A percentile compares a stretch with the other conserved stretches of the same genome.
These are phyloP conservation scores for Trichosporon ovoides DNA, from an alignment of 1,284 basidiomycete species.

Conservation along the genomic window DNA sequence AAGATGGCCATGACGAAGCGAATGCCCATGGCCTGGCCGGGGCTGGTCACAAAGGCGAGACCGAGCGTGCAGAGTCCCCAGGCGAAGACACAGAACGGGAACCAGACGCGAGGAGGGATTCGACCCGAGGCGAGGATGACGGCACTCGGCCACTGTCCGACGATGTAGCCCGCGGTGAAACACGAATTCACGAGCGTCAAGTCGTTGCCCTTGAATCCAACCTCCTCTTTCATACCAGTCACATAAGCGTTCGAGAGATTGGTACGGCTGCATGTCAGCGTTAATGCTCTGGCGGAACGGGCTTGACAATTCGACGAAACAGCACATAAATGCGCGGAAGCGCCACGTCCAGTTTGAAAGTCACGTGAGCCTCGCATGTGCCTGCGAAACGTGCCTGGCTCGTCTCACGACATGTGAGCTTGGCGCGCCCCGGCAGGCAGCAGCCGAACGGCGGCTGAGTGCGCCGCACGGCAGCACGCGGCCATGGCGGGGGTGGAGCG, in stretches of 20 bases:
- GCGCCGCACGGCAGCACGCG: too few relatives aligned
- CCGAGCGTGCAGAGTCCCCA: constrained; percentile 35
- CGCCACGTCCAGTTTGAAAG: too few relatives aligned
- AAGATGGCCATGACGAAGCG: constrained; percentile 36
- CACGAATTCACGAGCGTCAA: constrained; percentile 31
- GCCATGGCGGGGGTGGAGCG: too few relatives aligned
- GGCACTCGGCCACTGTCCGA: constrained; percentile 36
- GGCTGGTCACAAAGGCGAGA: constrained; percentile 23
- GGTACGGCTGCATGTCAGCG: constrained; percentile 1
- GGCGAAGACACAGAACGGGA: constrained; percentile 34
- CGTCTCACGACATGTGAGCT: too few relatives aligned
- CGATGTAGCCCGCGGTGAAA: constrained; percentile 39
- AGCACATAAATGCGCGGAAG: too few relatives aligned
- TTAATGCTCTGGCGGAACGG: neutral
- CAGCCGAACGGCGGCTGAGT: too few relatives aligned
- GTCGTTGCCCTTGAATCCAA: constrained; percentile 23
- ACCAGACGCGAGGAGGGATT: constrained; percentile 36
- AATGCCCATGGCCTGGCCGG: constrained; percentile 35
- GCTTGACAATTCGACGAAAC: neutral
- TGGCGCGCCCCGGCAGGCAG: too few relatives aligned
- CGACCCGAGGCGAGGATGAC: constrained; percentile 37
- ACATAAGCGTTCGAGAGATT: constrained; percentile 28
- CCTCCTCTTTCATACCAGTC: constrained; percentile 33
- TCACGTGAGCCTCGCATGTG: too few relatives aligned
- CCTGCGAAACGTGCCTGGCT: too few relatives aligned